Evolutionary conservation across 1,284 basidiomycete genomes (phyloP).

Genomic region (Filobasidium uniguttulatum): DNA sequence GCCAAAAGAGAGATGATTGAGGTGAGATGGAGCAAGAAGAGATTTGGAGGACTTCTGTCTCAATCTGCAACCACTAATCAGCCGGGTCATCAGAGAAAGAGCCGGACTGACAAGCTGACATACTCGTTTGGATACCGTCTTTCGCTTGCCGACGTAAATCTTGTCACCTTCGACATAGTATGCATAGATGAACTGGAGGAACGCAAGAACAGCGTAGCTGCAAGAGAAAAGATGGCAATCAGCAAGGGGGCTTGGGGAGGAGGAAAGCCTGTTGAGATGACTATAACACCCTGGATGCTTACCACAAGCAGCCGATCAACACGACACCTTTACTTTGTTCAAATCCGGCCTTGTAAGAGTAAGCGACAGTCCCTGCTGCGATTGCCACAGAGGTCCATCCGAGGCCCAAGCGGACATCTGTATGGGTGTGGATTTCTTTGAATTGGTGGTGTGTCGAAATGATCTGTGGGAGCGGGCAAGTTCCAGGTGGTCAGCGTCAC

Average conservation of each 20-base stretch:
- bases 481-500: background rate
- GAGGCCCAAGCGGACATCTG: conserved; percentile 25
- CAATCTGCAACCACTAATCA: conserved; percentile 9
- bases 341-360: conserved; percentile 24
- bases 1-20: background rate
- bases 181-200: conserved; percentile 57
- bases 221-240: too few relatives aligned
- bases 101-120: conserved; percentile 13
- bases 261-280: too few relatives aligned
- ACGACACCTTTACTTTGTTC: conserved; percentile 21
- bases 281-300: background rate
- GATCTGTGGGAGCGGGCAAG: background rate
- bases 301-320: conserved; percentile 19
- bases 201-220: conserved; percentile 60
- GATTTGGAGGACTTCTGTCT: conserved; percentile 13
- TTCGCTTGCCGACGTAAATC: conserved; percentile 39
- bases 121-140: conserved; percentile 35
- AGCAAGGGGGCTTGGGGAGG: too few relatives aligned
- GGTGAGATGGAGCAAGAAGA: conserved; percentile 7
- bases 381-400: conserved; percentile 26
- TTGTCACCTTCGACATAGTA: conserved; percentile 66
- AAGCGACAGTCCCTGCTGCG: conserved; percentile 20
- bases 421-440: conserved; percentile 22
- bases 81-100: background rate
- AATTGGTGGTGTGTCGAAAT: conserved; percentile 22